Conservation (phyloP, 1,139 yeast genomes). For the Magnusiomyces sp. region DNA sequence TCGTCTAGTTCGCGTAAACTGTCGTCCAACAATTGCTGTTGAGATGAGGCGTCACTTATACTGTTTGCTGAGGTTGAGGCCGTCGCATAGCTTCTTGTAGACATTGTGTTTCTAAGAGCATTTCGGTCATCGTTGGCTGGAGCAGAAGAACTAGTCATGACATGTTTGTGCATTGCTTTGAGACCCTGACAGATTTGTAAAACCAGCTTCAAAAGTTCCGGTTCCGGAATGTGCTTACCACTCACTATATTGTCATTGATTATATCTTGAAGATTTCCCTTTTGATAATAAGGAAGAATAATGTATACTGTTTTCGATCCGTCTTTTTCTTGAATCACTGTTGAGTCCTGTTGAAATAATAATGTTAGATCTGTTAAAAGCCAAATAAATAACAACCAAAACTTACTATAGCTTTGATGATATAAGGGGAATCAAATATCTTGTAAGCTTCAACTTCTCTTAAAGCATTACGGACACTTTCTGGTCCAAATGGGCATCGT, state of each 20-base stretch:
- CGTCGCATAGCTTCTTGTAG: no score
- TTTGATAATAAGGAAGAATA: slow-evolving; percentile 64
- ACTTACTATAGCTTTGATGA: slow-evolving; percentile 46
- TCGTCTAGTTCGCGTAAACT: no score
- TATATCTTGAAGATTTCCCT: slow-evolving; percentile 70
- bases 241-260: slow-evolving; percentile 57
- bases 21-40: no score
- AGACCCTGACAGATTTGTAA: slow-evolving; percentile 69
- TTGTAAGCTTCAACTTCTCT: slow-evolving; percentile 69
- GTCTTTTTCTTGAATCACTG: slow-evolving; percentile 32
- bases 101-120: no score
- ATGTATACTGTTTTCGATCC: slow-evolving; percentile 75
- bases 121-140: no score
- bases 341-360: not conserved
- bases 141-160: no score
- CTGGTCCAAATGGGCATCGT: slow-evolving; percentile 79
- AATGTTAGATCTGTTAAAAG: not conserved
- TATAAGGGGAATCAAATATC: slow-evolving; percentile 58
- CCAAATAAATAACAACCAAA: not conserved
- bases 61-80: no score
- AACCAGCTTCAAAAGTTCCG: slow-evolving; percentile 52
- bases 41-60: no score
- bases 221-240: slow-evolving; percentile 46
- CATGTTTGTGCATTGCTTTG: slow-evolving; percentile 62
- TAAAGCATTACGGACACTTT: slow-evolving; percentile 63